Evolutionary conservation across 331 rosid species (phyloP).

Genomic region (Acacia pycnantha): DNA sequence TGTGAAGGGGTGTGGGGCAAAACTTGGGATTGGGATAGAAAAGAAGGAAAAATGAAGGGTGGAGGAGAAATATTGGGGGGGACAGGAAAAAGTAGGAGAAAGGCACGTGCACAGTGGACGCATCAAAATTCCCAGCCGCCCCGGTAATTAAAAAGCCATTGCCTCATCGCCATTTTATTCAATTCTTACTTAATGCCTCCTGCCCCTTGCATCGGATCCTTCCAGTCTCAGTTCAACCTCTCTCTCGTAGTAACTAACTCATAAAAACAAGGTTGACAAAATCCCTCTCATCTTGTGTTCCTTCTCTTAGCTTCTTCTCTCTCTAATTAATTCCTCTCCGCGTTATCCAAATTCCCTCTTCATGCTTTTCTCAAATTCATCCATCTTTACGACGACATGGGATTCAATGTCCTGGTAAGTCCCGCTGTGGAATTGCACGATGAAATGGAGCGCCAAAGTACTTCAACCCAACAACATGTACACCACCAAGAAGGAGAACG

Average conservation of each 20-base stretch:
- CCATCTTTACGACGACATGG: conserved; percentile 5
- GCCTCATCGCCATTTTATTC: conserved; percentile 20
- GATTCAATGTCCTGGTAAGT: conserved; percentile 31
- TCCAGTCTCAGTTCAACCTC: conserved; percentile 18
- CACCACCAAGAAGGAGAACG: neutral
- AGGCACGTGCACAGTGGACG: conserved; percentile 50
- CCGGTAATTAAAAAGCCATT: conserved; percentile 2
- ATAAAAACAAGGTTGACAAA: neutral
- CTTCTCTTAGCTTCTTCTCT: neutral
- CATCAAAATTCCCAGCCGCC: conserved; percentile 48
- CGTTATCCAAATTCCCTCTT: conserved; percentile 24
- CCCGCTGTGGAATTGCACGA: conserved; percentile 11
- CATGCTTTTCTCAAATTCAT: conserved; percentile 34
- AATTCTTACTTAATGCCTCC: neutral
- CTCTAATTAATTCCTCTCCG: neutral
- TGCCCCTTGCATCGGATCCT: conserved; percentile 72
- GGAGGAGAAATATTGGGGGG: neutral
- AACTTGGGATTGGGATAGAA: neutral
- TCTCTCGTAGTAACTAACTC: neutral
- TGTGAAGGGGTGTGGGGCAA: neutral
- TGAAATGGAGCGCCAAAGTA: neutral
- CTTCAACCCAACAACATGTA: conserved; percentile 6
- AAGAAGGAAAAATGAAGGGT: neutral
- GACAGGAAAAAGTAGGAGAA: conserved; percentile 3
- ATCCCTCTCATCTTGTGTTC: neutral